These are phyloP conservation scores for Phialemoniopsis sp. DNA, from an alignment of 2,329 filamentous ascomycete species.

Conservation along the genomic window DNA sequence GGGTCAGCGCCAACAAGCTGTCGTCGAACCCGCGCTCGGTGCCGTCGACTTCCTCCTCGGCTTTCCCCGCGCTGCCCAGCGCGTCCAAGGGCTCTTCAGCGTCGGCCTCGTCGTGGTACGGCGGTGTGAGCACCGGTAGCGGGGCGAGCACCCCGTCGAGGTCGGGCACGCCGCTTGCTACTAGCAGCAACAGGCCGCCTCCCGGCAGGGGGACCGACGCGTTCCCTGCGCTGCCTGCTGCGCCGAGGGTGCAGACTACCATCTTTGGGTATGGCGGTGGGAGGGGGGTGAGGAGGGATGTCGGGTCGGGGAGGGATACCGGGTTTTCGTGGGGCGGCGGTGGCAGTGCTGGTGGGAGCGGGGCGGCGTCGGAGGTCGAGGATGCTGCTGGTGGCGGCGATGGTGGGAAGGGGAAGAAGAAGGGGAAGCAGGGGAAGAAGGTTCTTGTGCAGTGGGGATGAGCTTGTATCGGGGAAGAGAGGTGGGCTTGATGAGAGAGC, in stretches of 20 bases:
- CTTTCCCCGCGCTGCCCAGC: conserved; percentile 40
- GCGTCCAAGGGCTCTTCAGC: conserved; percentile 3
- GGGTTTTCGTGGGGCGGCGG: conserved; percentile 49
- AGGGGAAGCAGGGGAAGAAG: conserved; percentile 56
- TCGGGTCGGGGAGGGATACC: conserved; percentile 37
- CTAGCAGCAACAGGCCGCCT: conserved; percentile 2
- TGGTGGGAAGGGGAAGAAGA: conserved; percentile 47
- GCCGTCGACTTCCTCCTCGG: conserved; percentile 20
- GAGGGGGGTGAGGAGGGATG: conserved; percentile 47
- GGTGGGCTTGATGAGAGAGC: too few relatives aligned
- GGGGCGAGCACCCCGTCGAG: conserved; percentile 9
- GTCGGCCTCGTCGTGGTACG: conserved; percentile 13
- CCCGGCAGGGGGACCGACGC: conserved; percentile 47
- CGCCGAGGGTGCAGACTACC: conserved; percentile 62
- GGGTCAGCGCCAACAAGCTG: conserved; percentile 17
- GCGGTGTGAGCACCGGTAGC: conserved; percentile 8
- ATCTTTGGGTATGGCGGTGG: conserved; percentile 58
- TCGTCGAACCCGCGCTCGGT: conserved; percentile 13
- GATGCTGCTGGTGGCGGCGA: conserved; percentile 8
- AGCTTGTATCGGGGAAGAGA: too few relatives aligned
- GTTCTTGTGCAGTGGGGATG: conserved; percentile 60
- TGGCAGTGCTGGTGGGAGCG: conserved; percentile 12
- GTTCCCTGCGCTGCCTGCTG: conserved; percentile 80
- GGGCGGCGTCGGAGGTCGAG: conserved; percentile 17
- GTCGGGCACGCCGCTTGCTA: conserved; percentile 10